Evolutionary conservation across 495 filamentous ascomycete species (phyloP), one percentile per base, ranked within the genome.

Genomic region (Lichenothelia convexa): DNA sequence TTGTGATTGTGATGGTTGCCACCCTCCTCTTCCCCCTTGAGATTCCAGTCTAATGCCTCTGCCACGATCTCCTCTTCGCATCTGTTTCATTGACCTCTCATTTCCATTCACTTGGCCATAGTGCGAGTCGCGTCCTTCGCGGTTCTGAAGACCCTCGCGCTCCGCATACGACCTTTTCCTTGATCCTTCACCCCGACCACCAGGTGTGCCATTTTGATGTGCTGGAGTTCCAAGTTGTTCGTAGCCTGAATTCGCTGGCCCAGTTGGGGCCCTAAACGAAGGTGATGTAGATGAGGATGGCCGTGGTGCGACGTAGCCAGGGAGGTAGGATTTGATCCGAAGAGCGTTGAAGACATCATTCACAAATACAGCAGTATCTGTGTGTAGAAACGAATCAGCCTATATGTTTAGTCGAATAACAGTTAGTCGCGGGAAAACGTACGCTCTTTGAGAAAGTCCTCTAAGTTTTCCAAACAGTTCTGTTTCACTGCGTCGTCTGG

Each of bases 361-460:
- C n/a, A 94, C 80, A 43, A 97, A 94, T 3, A 62, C 50, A 1
- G 53, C 46, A 2, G 82, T 76, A 48, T 89, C 84, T 80, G 42
- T 27, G 9, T 41, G 24, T 19, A 30, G 31, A 19, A 5, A 17
- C 1, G 26, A 39, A 34, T 36, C 22, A 12, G 26, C n/a, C 7
- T 29, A 55, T 19, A 11, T 21, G 13, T 7, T 18, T 18, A 7
- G 5, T 13, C 32, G 17, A 12, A 16, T 22, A 12, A 7, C 26
- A 29, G 19, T 29, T 29, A 26, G 5, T 5, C 6, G 20, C 20
- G 21, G 1, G 22, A 13, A 5, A 12, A n/a, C 16, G 20, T 57
- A 85, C 82, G 70, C 44, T 91, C 80, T 58, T 73, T 70, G 5
- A 97, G 58, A 51, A 95, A 95, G 50, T 93, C 86, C 17, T 80